These are phyloP conservation scores for Paxillus ammoniavirescens DNA, from an alignment of 768 basidiomycete species.

Conservation along the genomic window DNA sequence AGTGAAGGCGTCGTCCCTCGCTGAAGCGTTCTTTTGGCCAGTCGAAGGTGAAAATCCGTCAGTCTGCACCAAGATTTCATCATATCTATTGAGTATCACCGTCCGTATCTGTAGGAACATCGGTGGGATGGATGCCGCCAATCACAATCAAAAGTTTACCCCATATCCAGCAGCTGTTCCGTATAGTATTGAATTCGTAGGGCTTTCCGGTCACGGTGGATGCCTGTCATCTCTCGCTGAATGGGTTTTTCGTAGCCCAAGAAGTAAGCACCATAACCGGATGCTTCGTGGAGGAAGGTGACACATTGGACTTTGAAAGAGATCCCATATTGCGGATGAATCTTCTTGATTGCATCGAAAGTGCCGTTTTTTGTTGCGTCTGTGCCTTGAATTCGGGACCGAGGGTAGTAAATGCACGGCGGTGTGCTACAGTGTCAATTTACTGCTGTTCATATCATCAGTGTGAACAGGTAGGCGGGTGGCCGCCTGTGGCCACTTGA, in stretches of 20 bases:
- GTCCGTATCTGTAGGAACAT: conserved; percentile 64
- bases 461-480: too few relatives aligned
- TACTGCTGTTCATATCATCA: too few relatives aligned
- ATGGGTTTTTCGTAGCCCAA: conserved; percentile 87
- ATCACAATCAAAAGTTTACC: conserved; percentile 41
- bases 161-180: conserved; percentile 93
- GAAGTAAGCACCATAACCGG: conserved; percentile 88
- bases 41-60: conserved; percentile 78
- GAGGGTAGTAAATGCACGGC: conserved; percentile 37
- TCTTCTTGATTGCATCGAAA: conserved; percentile 82
- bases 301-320: conserved; percentile 91
- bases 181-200: conserved; percentile 72
- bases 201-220: conserved; percentile 76
- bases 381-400: too few relatives aligned
- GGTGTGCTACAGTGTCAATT: too few relatives aligned
- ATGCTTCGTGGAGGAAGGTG: conserved; percentile 80
- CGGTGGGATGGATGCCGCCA: conserved; percentile 7
- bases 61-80: conserved; percentile 97
- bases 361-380: conserved; percentile 81
- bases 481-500: too few relatives aligned
- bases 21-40: conserved; percentile 80
- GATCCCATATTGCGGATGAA: conserved; percentile 76
- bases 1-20: conserved; percentile 87
- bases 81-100: conserved; percentile 93
- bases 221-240: conserved; percentile 77